Evolutionary conservation across 2,329 filamentous ascomycete genomes (phyloP), one percentile per base, ranked within the genome.

Genomic region (Chrysoporthe cubensis): DNA sequence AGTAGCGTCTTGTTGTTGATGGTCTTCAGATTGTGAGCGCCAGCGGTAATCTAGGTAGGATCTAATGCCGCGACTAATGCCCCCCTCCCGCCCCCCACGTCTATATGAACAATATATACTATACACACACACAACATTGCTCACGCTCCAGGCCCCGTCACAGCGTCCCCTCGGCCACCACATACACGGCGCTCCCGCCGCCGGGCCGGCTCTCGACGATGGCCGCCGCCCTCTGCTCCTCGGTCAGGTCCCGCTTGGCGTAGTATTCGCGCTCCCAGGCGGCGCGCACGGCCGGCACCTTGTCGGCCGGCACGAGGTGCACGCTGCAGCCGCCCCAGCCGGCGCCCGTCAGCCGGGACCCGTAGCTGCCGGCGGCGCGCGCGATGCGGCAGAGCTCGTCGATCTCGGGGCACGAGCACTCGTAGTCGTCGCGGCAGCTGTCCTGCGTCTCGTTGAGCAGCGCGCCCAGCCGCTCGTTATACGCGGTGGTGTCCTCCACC

Each of bases 251-350:
- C 72, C 86, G 85, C 82, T 90, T 91, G 66, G 85, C 81, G 78
- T 96, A 98, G 78, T 98, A 99, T 76, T 94, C 89, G 71, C 86
- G 85, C 74, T 91, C 88, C 86, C 96, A 89, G 5, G 92, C 92
- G 74, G 87, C 84, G 77, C 87, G 93, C 32, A 99, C 92, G 37
- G 83, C 87, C 5, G 90, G 89, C 0, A 97, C 91, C 79, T 91
- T 95, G 74, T 93, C 87, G 67, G 89, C 91, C 0, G 95, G 91
- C 64, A 98, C 91, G 67, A 99, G 85, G 81, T 99, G 96, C 67
- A 99, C 95, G 69, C 89, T 96, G 81, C 96, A 98, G 2, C 96
- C 96, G 70, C 96, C 96, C 96, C 96, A 99, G 3, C 96, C 96
- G 0, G 96, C 96, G 50, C 96, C 96, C 0, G 95, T 98, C 73